phyloP scores from a whole-genome alignment of 257 asterid species.

The Linderniella brevidens region DNA sequence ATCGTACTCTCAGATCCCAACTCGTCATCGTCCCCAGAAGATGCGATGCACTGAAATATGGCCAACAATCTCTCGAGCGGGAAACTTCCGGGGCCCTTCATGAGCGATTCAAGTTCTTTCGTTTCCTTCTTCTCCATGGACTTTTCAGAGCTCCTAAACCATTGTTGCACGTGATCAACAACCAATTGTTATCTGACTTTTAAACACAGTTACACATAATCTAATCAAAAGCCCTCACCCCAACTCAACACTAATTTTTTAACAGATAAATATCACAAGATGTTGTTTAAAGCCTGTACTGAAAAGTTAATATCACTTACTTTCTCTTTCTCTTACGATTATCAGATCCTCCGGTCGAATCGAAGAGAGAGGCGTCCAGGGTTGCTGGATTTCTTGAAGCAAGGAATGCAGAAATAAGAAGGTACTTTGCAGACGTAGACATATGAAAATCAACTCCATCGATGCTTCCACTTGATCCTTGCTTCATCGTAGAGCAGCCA shows the following conservation, averaged over 20 bases:
- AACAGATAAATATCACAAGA: too few species aligned
- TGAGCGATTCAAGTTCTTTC: slow-evolving; percentile 63
- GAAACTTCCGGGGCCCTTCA: slow-evolving; percentile 95
- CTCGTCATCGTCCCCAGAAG: slow-evolving; percentile 44
- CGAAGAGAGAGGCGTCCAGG: slow-evolving; percentile 86
- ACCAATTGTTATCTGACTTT: too few species aligned
- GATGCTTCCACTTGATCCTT: slow-evolving; percentile 23
- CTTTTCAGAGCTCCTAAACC: slow-evolving; percentile 54
- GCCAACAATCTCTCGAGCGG: slow-evolving; percentile 89
- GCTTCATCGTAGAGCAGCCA: slow-evolving; percentile 21
- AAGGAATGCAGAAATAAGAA: slow-evolving; percentile 83
- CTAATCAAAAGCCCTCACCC: too few species aligned
- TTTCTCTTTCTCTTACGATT: slow-evolving; percentile 65
- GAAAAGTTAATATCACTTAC: slow-evolving; percentile 56
- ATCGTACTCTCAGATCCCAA: slow-evolving; percentile 27
- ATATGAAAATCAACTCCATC: slow-evolving; percentile 57
- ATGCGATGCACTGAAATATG: slow-evolving; percentile 69
- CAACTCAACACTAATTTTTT: too few species aligned
- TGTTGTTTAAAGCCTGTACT: too few species aligned
- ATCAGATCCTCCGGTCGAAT: slow-evolving; percentile 80
- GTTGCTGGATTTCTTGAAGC: slow-evolving; percentile 98
- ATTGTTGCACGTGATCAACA: too few species aligned
- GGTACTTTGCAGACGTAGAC: slow-evolving; percentile 81
- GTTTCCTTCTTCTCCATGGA: slow-evolving; percentile 59
- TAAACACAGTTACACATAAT: too few species aligned